Base-by-base conservation (phyloP, 768 basidiomycete species). In the Sarcodon sp. region DNA sequence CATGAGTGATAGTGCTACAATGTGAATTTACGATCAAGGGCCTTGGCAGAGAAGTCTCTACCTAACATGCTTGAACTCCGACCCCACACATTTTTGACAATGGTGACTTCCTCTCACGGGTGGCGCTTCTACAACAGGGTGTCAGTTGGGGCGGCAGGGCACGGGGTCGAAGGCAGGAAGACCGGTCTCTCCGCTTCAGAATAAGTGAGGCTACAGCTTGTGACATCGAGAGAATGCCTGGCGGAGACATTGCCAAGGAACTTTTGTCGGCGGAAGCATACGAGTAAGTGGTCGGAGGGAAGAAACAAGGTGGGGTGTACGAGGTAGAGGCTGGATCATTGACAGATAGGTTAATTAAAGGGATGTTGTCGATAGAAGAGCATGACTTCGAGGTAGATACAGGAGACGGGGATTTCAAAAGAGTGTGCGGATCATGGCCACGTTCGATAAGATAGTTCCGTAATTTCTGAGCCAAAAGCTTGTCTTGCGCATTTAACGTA, bases 391-490 rank as follows among this genome's bases (percentile, higher is more conserved):
- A 27, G 36, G 7, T 16, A 12, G 47, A 34, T 21, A 44, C 16
- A 12, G 44, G 35, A 13, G 53, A 21, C 2, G 39, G 43, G 32
- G 47, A 13, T 7, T 13, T 41, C 16, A 38, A 31, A 15, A 56
- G 36, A 4, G 53, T 51, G 1, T 53, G 47, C 21, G 58, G 55
- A 35, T 50, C 49, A 49, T 60, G 63, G 8, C 69, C 66, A 47
- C 61, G 57, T 7, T 62, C 62, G 15, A 59, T 41, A 34, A 69
- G 53, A 21, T 56, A 57, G 34, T 53, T 55, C 55, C 61, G 61
- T 41, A 70, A 61, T 39, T 49, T 62, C 46, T 62, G 60, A 11
- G 56, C 61, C 48, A 69, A 57, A 36, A 59, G 31, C 33, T 47
- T 55, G 46, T 69, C 68, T 57, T 66, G 64, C 6, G 39, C 39